A percentile compares a stretch with the other conserved stretches of the same genome.
Conservation (phyloP, 176 grass and related monocot species). For the Thalia dealbata region DNA sequence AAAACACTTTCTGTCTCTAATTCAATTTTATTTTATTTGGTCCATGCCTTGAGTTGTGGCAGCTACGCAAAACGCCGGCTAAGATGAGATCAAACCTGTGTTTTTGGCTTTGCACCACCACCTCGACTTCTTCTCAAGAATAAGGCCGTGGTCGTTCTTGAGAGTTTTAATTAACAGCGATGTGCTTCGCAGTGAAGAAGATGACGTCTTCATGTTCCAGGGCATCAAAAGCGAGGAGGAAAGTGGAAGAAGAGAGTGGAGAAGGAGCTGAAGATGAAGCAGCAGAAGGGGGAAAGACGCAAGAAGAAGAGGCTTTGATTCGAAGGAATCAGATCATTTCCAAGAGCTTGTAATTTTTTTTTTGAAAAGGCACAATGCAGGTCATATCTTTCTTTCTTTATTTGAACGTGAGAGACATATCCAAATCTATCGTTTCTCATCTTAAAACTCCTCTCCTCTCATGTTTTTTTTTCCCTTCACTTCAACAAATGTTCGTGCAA, state of each 20-base stretch:
- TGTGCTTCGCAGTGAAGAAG: slow-evolving; percentile 7
- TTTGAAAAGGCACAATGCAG: neutral
- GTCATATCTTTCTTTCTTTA: neutral
- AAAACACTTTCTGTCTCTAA: too few species aligned
- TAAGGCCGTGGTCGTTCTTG: neutral
- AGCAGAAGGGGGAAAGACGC: neutral
- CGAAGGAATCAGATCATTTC: neutral
- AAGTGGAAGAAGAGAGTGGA: too few species aligned
- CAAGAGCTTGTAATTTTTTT: neutral
- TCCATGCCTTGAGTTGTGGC: neutral
- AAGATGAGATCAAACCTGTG: too few species aligned
- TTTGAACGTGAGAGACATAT: neutral
- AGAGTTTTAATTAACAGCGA: neutral
- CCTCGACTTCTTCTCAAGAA: neutral
- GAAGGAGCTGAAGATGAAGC: neutral
- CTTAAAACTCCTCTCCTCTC: too few species aligned
- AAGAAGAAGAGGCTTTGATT: neutral
- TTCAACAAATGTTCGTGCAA: neutral
- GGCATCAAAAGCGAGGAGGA: slow-evolving; percentile 3
- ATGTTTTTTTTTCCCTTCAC: too few species aligned
- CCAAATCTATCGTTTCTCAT: too few species aligned
- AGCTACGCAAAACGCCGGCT: neutral
- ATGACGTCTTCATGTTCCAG: neutral
- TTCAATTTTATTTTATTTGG: too few species aligned
- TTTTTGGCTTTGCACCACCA: neutral